These are phyloP conservation scores for Ustilago lituana DNA, from an alignment of 1,284 basidiomycete species.

Conservation along the genomic window DNA sequence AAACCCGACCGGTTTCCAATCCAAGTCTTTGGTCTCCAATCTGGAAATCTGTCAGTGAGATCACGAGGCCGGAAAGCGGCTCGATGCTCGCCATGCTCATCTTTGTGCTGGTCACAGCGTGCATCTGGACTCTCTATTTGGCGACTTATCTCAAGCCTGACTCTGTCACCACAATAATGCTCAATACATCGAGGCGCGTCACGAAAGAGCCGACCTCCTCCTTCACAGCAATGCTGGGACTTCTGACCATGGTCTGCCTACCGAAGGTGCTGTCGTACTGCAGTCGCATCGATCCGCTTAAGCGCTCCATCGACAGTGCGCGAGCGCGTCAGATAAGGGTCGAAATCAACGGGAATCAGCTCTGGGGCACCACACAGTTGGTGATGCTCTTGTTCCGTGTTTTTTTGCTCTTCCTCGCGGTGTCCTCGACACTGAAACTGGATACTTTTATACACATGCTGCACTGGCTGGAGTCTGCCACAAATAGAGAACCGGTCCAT, in stretches of 20 bases:
- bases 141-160: not conserved
- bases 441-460: not conserved
- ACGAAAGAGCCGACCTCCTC: not conserved
- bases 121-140: slow-evolving; percentile 12
- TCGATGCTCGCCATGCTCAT: not conserved
- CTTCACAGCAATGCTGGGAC: not conserved
- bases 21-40: not conserved
- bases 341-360: slow-evolving; percentile 1
- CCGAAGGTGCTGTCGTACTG: slow-evolving; percentile 3
- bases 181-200: not conserved
- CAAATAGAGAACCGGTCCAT: not conserved
- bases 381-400: slow-evolving; percentile 4
- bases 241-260: not conserved
- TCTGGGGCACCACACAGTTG: slow-evolving; percentile 18
- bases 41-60: not conserved
- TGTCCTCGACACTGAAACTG: not conserved
- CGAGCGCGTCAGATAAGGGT: slow-evolving; percentile 19
- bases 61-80: not conserved
- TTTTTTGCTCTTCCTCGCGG: not conserved
- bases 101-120: slow-evolving; percentile 8
- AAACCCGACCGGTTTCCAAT: not conserved
- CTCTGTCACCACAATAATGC: not conserved
- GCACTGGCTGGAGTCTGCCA: not conserved
- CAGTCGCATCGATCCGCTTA: slow-evolving; percentile 13
- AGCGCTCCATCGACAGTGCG: slow-evolving; percentile 18